Percentiles rank a stretch among this genome's conserved stretches.
Conservation (phyloP, 2,329 filamentous ascomycete species). For the Diaporthe amygdali region DNA sequence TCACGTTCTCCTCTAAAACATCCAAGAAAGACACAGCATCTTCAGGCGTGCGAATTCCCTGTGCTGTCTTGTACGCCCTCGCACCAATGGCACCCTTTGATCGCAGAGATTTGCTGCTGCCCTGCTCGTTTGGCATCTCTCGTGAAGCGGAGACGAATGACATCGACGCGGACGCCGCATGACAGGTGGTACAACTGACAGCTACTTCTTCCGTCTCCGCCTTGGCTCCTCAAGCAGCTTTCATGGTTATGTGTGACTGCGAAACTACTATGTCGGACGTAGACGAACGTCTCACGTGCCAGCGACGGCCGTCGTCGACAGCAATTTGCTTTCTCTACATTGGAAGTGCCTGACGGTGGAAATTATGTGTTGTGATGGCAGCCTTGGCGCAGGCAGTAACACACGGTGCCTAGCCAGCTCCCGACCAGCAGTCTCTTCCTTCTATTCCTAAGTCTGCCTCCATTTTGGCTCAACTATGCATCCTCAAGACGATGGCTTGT, state of each 20-base stretch:
- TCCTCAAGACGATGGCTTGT: neutral
- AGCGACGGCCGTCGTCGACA: neutral
- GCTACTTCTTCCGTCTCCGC: neutral
- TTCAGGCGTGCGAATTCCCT: neutral
- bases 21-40: conserved; percentile 2
- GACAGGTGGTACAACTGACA: neutral
- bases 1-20: neutral
- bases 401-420: neutral
- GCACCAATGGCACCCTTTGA: conserved; percentile 8
- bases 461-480: neutral
- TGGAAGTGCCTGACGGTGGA: neutral
- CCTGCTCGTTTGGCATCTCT: neutral
- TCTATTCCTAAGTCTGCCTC: neutral
- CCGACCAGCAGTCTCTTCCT: neutral
- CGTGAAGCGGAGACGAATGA: neutral
- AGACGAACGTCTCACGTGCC: neutral
- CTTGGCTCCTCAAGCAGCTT: neutral
- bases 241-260: neutral
- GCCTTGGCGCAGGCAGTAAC: neutral
- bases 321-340: neutral
- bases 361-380: neutral
- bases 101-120: neutral
- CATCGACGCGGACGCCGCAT: neutral
- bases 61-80: conserved; percentile 11
- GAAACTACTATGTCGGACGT: neutral